A percentile compares a stretch with the other conserved stretches of the same genome.
These are phyloP conservation scores for Chaetomium strumarium DNA, from an alignment of 2,329 filamentous ascomycete species.

Conservation along the genomic window DNA sequence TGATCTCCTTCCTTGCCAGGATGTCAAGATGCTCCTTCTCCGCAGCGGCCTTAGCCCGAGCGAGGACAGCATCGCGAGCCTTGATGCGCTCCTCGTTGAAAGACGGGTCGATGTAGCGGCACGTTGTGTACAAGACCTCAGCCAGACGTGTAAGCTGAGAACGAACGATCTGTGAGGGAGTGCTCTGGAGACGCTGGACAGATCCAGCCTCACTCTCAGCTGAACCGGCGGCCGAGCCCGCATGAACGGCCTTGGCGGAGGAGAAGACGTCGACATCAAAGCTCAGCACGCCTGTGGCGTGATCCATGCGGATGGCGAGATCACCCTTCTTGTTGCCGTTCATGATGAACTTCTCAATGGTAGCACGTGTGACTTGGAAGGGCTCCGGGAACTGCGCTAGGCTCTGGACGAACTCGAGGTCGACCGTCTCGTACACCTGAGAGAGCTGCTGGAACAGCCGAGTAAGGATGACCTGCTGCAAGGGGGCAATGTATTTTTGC, in stretches of 20 bases:
- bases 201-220: conserved; percentile 78
- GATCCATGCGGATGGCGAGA: conserved; percentile 90
- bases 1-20: conserved; percentile 79
- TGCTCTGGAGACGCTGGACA: conserved; percentile 94
- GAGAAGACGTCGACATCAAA: conserved; percentile 99
- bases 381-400: conserved; percentile 94
- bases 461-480: conserved; percentile 97
- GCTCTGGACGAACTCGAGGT: conserved; percentile 86
- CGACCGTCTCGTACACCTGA: conserved; percentile 97
- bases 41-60: conserved; percentile 78
- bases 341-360: conserved; percentile 99
- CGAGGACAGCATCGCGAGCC: conserved; percentile 72
- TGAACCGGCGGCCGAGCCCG: conserved; percentile 77
- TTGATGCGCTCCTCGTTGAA: conserved; percentile 78
- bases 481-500: conserved; percentile 91
- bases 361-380: conserved; percentile 83
- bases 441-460: conserved; percentile 98
- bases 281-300: conserved; percentile 88
- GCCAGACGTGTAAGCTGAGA: conserved; percentile 88
- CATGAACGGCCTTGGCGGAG: conserved; percentile 84
- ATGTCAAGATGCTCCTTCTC: conserved; percentile 85
- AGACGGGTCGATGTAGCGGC: conserved; percentile 88
- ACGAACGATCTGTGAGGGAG: conserved; percentile 93
- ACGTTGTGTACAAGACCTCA: conserved; percentile 86
- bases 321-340: conserved; percentile 99